These are phyloP conservation scores for Sordariomycetes sp. DNA, from an alignment of 2,329 filamentous ascomycete species.

Conservation along the genomic window DNA sequence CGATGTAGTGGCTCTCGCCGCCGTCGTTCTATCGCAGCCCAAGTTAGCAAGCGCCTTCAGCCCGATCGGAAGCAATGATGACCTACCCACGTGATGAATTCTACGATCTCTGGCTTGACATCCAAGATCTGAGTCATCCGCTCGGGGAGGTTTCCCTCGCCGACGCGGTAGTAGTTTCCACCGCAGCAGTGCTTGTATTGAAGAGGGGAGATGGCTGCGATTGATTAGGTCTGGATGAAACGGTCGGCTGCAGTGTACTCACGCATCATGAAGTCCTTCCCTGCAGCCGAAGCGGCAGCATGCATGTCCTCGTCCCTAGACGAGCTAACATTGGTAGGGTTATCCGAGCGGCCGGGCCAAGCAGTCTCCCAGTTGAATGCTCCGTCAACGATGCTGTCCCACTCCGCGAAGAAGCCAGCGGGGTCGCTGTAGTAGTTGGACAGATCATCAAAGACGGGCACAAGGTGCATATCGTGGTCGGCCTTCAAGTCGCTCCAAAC, in stretches of 20 bases:
- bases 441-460: conserved; percentile 5
- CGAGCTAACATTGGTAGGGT: conserved; percentile 6
- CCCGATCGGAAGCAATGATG: too few relatives aligned
- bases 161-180: conserved; percentile 6
- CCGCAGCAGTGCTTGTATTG: conserved; percentile 8
- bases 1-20: conserved; percentile 12
- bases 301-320: too few relatives aligned
- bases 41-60: too few relatives aligned
- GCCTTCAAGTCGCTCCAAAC: too few relatives aligned
- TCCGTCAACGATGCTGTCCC: conserved; percentile 7
- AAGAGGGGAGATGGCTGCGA: conserved; percentile 5
- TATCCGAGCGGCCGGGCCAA: conserved; percentile 4
- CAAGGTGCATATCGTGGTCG: conserved; percentile 5
- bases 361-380: conserved; percentile 9
- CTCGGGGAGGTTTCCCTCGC: conserved; percentile 7
- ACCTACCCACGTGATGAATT: conserved; percentile 7
- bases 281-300: too few relatives aligned
- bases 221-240: neutral
- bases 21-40: conserved; percentile 11
- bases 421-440: conserved; percentile 4
- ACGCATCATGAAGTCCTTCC: conserved; percentile 7
- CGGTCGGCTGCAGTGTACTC: neutral
- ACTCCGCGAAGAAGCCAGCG: conserved; percentile 2
- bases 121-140: conserved; percentile 7
- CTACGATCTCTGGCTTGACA: conserved; percentile 6